phyloP scores from a whole-genome alignment of 139 green algal genomes.

The Tetraselmis chui region DNA sequence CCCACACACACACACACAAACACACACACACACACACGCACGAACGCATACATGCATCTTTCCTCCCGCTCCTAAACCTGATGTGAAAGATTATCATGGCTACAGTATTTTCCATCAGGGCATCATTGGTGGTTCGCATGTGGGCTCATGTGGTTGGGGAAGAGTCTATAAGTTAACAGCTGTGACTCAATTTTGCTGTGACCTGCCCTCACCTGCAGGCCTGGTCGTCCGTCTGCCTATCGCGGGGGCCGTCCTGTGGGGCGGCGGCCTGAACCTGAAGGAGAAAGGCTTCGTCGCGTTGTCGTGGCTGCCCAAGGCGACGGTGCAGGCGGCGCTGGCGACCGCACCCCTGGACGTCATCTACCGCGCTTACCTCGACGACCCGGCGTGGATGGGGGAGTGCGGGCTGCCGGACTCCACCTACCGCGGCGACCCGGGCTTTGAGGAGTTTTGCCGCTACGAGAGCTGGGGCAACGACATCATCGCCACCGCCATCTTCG shows the following conservation, averaged over 20 bases:
- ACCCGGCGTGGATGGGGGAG: conserved; percentile 17
- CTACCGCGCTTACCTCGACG: conserved; percentile 9
- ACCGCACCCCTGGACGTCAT: conserved; percentile 29
- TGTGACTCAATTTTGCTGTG: too few species aligned
- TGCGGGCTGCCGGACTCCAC: conserved; percentile 34
- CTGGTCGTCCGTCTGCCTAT: conserved; percentile 41
- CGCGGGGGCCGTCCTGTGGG: conserved; percentile 44
- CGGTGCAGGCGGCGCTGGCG: conserved; percentile 71
- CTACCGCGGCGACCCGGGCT: conserved; percentile 12
- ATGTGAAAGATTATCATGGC: too few species aligned
- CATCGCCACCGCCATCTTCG: conserved; percentile 47
- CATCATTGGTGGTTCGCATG: too few species aligned
- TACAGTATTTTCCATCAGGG: too few species aligned
- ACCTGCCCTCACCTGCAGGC: conserved; percentile 26
- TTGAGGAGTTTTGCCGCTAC: not conserved
- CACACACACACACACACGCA: too few species aligned
- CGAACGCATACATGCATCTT: too few species aligned
- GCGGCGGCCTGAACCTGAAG: conserved; percentile 36
- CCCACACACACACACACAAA: too few species aligned
- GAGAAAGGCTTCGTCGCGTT: conserved; percentile 70
- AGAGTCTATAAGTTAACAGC: too few species aligned
- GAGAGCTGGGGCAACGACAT: conserved; percentile 37
- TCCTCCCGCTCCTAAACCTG: too few species aligned
- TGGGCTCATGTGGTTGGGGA: too few species aligned
- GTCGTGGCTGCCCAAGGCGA: conserved; percentile 65